A percentile compares a stretch with the other conserved stretches of the same genome.
phyloP scores from a whole-genome alignment of 306 rosid species.

The Clitoria ternatea region DNA sequence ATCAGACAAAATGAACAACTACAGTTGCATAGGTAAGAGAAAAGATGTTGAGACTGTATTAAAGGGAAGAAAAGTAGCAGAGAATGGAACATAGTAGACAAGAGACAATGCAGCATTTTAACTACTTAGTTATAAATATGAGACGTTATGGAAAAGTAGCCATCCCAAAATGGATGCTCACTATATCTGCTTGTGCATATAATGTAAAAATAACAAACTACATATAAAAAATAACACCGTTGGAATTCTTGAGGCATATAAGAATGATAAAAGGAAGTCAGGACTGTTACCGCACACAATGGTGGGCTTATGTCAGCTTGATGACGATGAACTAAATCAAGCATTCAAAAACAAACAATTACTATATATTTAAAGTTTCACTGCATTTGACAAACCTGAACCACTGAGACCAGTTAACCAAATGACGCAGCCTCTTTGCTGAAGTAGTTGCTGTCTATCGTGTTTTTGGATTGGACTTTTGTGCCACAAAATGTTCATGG shows the following conservation, averaged over 20 bases:
- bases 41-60: background rate
- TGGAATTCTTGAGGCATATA: background rate
- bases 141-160: background rate
- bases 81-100: background rate
- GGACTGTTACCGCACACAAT: background rate
- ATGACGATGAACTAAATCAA: background rate
- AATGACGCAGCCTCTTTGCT: conserved; percentile 88
- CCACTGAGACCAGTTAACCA: conserved; percentile 99
- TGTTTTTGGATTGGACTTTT: conserved; percentile 56
- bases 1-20: background rate
- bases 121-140: background rate
- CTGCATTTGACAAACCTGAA: conserved; percentile 67
- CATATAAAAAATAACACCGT: background rate
- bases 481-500: conserved; percentile 82
- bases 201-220: background rate
- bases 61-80: background rate
- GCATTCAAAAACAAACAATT: background rate
- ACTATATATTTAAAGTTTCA: background rate
- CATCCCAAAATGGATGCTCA: background rate
- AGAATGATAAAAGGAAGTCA: background rate
- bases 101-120: background rate
- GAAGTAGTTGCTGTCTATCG: conserved; percentile 71
- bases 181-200: background rate
- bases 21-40: background rate
- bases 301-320: background rate